Base-by-base conservation (phyloP, 2,329 filamentous ascomycete species). In the Lachnellula cervina region DNA sequence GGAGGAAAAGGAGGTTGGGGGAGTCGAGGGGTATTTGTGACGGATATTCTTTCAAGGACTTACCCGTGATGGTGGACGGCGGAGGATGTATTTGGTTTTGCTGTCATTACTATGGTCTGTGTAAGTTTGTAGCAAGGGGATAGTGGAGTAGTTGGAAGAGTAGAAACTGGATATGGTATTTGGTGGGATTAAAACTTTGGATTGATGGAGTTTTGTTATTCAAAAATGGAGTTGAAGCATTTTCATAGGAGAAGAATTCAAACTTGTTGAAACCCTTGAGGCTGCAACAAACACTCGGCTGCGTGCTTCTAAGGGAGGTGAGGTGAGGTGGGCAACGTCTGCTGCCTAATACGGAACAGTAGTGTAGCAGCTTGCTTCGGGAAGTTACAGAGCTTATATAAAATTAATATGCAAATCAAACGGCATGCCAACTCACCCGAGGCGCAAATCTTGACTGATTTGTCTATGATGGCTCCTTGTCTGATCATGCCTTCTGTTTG, bases 31-130 rank as follows among this genome's bases (percentile, higher is more conserved):
- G 37, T 40, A n/a, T 2, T 38, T 43, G 40, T 8, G 19, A 17
- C 7, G 11, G 16, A 2, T 9, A 28, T 28, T 7, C 7, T 28
- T 28, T 23, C 17, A 81, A 76, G 89, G 83, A 66, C 84, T 79
- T 53, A 54, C 52, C 84, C 86, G 64, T 89, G 84, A 64, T 90
- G 87, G 60, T 87, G 84, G 21, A 90, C 76, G 5, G 81, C 78
- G 0, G 83, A 84, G 2, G 77, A 72, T 28, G 82, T 82, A 51
- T 80, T 78, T 6, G 86, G 83, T 60, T 82, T 81, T 2, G 85
- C 81, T 40, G 84, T 80, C 70, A 88, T 77, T 9, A 88, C 81
- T 82, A 21, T 42, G 38, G 16, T 42, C 17, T 44, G 5, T 21
- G 11, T 44, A 23, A 44, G n/a, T 19, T 44, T 21, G 42, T 19